Percentiles rank a stretch among this genome's conserved stretches.
phyloP scores from a whole-genome alignment of 345 rosid species.

The Moricandia moricandioides region DNA sequence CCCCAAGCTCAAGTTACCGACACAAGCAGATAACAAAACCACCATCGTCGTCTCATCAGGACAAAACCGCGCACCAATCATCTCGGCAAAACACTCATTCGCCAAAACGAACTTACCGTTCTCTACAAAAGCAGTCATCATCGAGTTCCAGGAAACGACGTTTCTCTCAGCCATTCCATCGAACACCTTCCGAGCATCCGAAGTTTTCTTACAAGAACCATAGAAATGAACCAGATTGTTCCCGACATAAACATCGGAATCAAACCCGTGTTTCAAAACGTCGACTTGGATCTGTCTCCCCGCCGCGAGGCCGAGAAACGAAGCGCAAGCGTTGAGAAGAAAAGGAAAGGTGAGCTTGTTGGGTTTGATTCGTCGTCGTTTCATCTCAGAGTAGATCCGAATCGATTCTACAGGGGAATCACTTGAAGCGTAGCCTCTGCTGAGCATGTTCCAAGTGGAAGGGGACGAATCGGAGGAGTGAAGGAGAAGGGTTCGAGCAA shows the following conservation, averaged over 20 bases:
- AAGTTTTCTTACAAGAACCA: conserved; percentile 60
- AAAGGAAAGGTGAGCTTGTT: conserved; percentile 75
- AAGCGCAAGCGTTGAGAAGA: conserved; percentile 61
- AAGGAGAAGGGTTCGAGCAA: conserved; percentile 48
- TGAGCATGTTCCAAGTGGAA: conserved; percentile 61
- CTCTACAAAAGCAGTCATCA: conserved; percentile 60
- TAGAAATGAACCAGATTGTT: conserved; percentile 66
- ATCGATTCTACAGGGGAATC: conserved; percentile 54
- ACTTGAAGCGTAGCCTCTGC: conserved; percentile 59
- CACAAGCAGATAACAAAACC: conserved; percentile 56
- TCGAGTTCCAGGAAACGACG: conserved; percentile 76
- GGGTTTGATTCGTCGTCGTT: conserved; percentile 52
- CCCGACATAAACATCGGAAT: conserved; percentile 57
- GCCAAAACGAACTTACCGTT: conserved; percentile 42
- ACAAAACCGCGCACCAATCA: conserved; percentile 47
- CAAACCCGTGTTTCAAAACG: conserved; percentile 60
- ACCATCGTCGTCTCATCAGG: conserved; percentile 81
- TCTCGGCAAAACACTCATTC: conserved; percentile 48
- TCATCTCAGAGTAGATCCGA: conserved; percentile 54
- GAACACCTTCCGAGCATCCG: conserved; percentile 59
- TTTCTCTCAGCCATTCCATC: conserved; percentile 64
- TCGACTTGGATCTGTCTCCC: conserved; percentile 73
- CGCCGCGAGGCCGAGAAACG: conserved; percentile 44
- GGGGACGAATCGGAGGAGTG: conserved; percentile 42
- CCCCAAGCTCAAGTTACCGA: conserved; percentile 68